These are phyloP conservation scores for Rhynchospora breviuscula DNA, from an alignment of 176 grass and related monocot species.

Conservation along the genomic window DNA sequence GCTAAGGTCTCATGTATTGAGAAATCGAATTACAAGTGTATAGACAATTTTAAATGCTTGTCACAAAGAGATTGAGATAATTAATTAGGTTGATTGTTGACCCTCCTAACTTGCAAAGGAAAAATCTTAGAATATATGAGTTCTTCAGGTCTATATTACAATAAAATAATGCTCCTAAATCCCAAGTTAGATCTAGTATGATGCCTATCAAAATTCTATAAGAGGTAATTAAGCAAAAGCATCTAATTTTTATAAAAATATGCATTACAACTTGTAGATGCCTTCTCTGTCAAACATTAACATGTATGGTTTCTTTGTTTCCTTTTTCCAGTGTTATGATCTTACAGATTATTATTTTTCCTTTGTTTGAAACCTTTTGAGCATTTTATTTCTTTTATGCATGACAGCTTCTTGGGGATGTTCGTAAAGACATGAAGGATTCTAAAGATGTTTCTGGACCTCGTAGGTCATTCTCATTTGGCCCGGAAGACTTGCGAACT, in stretches of 20 bases:
- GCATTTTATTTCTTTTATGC: background rate
- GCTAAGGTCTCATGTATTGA: too few relatives aligned
- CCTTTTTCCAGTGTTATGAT: background rate
- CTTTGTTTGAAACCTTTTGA: background rate
- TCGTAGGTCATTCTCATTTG: slow-evolving; percentile 8
- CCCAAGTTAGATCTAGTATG: too few relatives aligned
- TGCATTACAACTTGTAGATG: background rate
- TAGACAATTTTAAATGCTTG: too few relatives aligned
- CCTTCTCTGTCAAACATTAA: background rate
- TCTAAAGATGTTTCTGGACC: background rate
- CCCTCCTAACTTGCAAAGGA: too few relatives aligned
- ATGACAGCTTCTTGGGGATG: slow-evolving; percentile 16
- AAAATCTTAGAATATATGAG: too few relatives aligned
- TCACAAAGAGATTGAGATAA: too few relatives aligned
- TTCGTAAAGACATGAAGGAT: slow-evolving; percentile 19
- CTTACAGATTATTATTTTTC: background rate
- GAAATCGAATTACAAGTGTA: too few relatives aligned
- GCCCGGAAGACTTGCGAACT: background rate
- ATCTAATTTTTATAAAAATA: background rate
- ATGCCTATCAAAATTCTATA: too few relatives aligned
- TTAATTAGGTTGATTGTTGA: too few relatives aligned
- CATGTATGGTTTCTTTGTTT: background rate
- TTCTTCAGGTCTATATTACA: too few relatives aligned
- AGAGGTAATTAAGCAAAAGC: too few relatives aligned
- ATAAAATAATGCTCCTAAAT: too few relatives aligned